Evolutionary conservation across 805 yeast genomes (phyloP).

Genomic region (Teunomyces tritomae): DNA sequence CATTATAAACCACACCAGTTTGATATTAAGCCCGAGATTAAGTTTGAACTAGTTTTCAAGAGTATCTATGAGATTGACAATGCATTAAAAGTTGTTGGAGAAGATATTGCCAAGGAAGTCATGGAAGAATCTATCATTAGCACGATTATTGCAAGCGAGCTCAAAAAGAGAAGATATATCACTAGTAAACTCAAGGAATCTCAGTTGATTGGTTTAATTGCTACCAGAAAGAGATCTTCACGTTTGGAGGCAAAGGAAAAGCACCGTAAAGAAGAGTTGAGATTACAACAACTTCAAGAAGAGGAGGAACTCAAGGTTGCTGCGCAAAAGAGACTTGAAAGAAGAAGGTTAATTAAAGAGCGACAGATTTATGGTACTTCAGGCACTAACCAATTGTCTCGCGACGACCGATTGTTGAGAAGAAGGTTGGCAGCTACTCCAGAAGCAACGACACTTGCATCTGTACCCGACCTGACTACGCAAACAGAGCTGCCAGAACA

Average conservation of each 20-base stretch:
- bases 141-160: constrained; percentile 37
- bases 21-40: constrained; percentile 24
- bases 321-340: constrained; percentile 39
- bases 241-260: constrained; percentile 65
- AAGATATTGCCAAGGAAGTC: constrained; percentile 28
- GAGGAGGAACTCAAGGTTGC: constrained; percentile 45
- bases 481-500: not conserved
- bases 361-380: constrained; percentile 19
- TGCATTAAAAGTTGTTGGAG: constrained; percentile 12
- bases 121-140: constrained; percentile 15
- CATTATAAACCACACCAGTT: constrained; percentile 26
- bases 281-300: constrained; percentile 43
- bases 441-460: not conserved
- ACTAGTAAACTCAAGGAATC: constrained; percentile 58
- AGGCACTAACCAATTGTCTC: constrained; percentile 19
- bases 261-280: constrained; percentile 52
- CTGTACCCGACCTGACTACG: not conserved
- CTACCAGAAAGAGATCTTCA: constrained; percentile 71
- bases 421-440: constrained; percentile 22
- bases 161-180: constrained; percentile 52
- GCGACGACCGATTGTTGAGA: constrained; percentile 33
- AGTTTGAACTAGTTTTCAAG: constrained; percentile 30
- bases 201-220: constrained; percentile 60
- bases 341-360: constrained; percentile 34
- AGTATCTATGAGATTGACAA: constrained; percentile 29